Conservation (phyloP, 2,329 filamentous ascomycete species). For the Sarocladium brachiariae region DNA sequence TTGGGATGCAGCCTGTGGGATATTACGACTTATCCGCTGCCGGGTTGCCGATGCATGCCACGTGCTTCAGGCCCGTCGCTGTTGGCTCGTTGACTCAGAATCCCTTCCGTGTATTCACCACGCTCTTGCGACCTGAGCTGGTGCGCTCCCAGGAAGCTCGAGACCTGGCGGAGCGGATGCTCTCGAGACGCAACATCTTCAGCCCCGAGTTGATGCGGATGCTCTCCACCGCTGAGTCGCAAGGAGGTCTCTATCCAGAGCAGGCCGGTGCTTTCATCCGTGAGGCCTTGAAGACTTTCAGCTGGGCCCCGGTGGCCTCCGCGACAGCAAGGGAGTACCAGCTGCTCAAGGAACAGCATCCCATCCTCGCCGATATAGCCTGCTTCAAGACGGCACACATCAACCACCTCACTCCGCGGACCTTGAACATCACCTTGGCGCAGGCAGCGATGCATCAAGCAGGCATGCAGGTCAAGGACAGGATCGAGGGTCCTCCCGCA, state of each 20-base stretch:
- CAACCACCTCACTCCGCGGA: conserved; percentile 46
- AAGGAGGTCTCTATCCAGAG: neutral
- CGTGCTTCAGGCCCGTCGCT: conserved; percentile 37
- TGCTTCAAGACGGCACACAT: conserved; percentile 38
- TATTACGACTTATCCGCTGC: conserved; percentile 42
- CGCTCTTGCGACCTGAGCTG: conserved; percentile 32
- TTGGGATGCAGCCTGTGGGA: conserved; percentile 41
- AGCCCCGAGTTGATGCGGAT: conserved; percentile 17
- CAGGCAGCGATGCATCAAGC: conserved; percentile 34
- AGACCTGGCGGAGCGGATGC: conserved; percentile 2
- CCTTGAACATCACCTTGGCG: conserved; percentile 39
- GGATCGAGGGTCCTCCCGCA: conserved; percentile 43
- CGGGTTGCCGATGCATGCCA: conserved; percentile 42
- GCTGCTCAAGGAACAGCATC: conserved; percentile 33
- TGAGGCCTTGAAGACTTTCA: conserved; percentile 38
- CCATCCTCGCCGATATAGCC: conserved; percentile 40
- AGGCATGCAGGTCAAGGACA: conserved; percentile 37
- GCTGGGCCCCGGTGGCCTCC: conserved; percentile 37
- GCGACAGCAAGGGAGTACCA: conserved; percentile 35
- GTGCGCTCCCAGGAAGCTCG: neutral
- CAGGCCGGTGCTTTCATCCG: conserved; percentile 31
- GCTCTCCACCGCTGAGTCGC: conserved; percentile 27
- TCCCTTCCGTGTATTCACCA: conserved; percentile 34
- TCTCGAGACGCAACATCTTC: conserved; percentile 12
- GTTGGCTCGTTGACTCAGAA: conserved; percentile 28